Conservation (phyloP, 495 filamentous ascomycete genomes). For the Sphaerosporella brunnea region DNA sequence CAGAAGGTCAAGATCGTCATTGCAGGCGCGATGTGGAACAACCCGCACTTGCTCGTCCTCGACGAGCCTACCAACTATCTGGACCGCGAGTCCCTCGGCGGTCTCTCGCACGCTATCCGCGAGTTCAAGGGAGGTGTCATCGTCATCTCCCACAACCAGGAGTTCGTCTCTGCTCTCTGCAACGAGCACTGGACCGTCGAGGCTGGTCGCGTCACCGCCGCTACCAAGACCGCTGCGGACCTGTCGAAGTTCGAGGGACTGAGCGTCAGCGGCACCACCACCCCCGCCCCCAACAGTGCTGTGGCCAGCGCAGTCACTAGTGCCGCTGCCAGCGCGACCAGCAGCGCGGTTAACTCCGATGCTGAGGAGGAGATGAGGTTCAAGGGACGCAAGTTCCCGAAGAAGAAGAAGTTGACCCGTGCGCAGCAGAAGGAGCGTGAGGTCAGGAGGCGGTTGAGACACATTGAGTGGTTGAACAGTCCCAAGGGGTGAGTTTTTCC, state of each 20-base stretch:
- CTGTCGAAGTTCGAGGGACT: slow-evolving; percentile 70
- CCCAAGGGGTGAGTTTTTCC: slow-evolving; percentile 29
- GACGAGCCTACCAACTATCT: slow-evolving; percentile 99
- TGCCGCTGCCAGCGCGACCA: slow-evolving; percentile 40
- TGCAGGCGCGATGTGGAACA: slow-evolving; percentile 97
- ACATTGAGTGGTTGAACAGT: slow-evolving; percentile 83
- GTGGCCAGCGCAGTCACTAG: slow-evolving; percentile 36
- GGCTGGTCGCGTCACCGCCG: slow-evolving; percentile 69
- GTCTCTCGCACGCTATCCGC: slow-evolving; percentile 85
- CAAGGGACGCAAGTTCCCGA: slow-evolving; percentile 49
- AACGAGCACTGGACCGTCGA: slow-evolving; percentile 88
- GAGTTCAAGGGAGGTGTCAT: slow-evolving; percentile 96
- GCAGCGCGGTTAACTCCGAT: slow-evolving; percentile 64
- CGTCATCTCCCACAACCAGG: slow-evolving; percentile 98
- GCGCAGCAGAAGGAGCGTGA: slow-evolving; percentile 89
- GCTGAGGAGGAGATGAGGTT: slow-evolving; percentile 83
- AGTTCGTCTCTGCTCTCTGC: slow-evolving; percentile 89
- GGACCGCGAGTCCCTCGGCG: slow-evolving; percentile 90
- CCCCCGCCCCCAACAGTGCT: slow-evolving; percentile 30
- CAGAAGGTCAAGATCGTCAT: slow-evolving; percentile 99
- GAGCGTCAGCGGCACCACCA: slow-evolving; percentile 34
- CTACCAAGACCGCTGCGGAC: slow-evolving; percentile 53
- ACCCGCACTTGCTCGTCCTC: slow-evolving; percentile 88
- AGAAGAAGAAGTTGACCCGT: slow-evolving; percentile 98
- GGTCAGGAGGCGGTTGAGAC: slow-evolving; percentile 66